Base-by-base conservation (phyloP, 768 basidiomycete species). In the Amanita molliuscula region DNA sequence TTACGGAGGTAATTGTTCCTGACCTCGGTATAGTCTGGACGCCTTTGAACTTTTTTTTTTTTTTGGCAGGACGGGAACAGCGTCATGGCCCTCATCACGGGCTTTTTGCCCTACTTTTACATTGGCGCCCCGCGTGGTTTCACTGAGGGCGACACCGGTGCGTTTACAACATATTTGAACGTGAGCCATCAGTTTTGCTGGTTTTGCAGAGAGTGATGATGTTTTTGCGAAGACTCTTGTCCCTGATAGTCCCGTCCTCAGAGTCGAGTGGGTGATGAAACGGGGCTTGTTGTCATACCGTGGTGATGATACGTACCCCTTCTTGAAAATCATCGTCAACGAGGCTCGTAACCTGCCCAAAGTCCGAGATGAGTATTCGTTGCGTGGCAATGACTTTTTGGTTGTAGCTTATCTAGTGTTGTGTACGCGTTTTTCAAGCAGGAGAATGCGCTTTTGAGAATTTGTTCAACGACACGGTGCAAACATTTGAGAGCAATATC, bases 401-500 rank as follows among this genome's bases (percentile, higher is more conserved):
- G 53, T 58, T 31, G 60, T 51, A n/a, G 31, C 47, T 52, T 47
- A 43, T 18, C 25, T 38, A 16, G 43, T 43, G 54, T 53, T 65
- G 47, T 65, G 65, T 62, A 80, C 81, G 76, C 56, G 51, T 79
- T 36, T 82, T 92, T 59, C 91, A 94, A 57, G 71, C 79, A 50
- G 86, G 81, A 33, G 83, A 88, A 66, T 76, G 83, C 57, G 67
- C 70, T 20, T 92, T 78, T 60, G 70, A 78, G 52, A 79, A 73
- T 52, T 65, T 86, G 23, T 86, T 79, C 50, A 56, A 64, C 6
- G 73, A 69, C 7, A 64, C 73, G 23, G 68, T 81, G 13, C 51
- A 80, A 25, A 97, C 95, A 0, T 99, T 75, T 55, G 96, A 99
- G 65, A 96, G 93, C 59, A 98, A 98, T 61, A 88, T 99, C 48